Base-by-base conservation (phyloP, 2,329 filamentous ascomycete species). In the Colletotrichum sp. region DNA sequence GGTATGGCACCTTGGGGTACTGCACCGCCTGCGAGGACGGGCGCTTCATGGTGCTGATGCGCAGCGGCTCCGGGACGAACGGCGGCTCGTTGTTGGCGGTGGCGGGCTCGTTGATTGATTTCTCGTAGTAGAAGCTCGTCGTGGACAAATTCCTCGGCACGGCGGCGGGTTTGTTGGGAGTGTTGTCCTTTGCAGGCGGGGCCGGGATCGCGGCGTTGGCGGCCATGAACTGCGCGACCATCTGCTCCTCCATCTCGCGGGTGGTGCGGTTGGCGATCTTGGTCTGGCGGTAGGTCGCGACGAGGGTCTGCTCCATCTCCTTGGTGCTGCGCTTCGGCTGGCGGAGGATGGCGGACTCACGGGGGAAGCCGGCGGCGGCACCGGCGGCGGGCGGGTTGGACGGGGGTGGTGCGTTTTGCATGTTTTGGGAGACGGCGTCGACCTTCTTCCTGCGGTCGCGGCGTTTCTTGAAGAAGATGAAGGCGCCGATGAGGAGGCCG, bases 51-150 rank as follows among this genome's bases (percentile, higher is more conserved):
- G 28, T 24, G 70, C 70, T 74, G 15, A 52, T 18, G 2, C 70
- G 36, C 10, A 76, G 34, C 18, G 74, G 74, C 28, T 18, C 70
- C 18, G 74, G 74, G 4, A 66, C 15, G 24, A n/a, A 36, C 1
- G 69, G 32, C 34, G 38, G 34, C 21, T 52, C 63, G 63, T 16
- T 28, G 32, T 38, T 21, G 28, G 9, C 1, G 57, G n/a, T 63
- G 18, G 34, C 24, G 52, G 57, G 64, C 18, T 73, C 74, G 18
- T 65, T 64, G 58, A 73, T 69, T 36, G 74, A 74, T 9, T 57
- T 74, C 1, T 76, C 74, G 34, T 74, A 69, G 24, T 76, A 76
- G 2, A 76, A 76, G 65, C 74, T 76, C 21, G 72, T 71, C 13
- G 64, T 15, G 1, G 63, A 43, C 28, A 52, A 3, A 4, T 74